These are phyloP conservation scores for Paraurostyla sp. DNA, from an alignment of 73 alveolate genomes.

Conservation along the genomic window DNA sequence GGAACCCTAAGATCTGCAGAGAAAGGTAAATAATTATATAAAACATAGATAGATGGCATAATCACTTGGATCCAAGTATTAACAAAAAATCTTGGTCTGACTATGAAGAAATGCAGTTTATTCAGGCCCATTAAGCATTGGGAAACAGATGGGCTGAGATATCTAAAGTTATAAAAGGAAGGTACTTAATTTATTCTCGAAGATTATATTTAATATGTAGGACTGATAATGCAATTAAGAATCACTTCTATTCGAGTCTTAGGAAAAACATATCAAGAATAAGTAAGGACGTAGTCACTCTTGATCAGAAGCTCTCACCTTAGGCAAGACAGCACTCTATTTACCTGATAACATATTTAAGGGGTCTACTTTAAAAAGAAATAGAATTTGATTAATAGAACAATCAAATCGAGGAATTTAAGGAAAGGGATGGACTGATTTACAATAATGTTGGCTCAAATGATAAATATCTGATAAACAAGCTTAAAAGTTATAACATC, in stretches of 20 bases:
- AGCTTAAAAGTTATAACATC: conserved; percentile 23
- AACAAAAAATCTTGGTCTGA: conserved; percentile 95
- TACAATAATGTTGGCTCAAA: conserved; percentile 32
- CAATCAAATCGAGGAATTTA: not conserved
- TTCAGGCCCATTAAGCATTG: conserved; percentile 90
- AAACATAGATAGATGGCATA: conserved; percentile 88
- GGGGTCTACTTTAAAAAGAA: conserved; percentile 19
- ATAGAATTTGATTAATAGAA: not conserved
- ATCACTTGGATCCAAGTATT: conserved; percentile 95
- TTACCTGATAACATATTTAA: conserved; percentile 26
- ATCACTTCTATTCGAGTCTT: conserved; percentile 73
- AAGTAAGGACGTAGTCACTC: conserved; percentile 49
- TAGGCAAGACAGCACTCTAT: conserved; percentile 29
- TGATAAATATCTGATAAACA: conserved; percentile 32
- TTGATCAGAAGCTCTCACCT: conserved; percentile 42
- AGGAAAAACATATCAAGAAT: conserved; percentile 72
- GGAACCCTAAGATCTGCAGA: conserved; percentile 97
- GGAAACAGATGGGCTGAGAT: conserved; percentile 97
- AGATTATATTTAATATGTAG: no score
- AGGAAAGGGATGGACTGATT: not conserved
- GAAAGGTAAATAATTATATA: conserved; percentile 71
- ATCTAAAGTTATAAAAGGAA: conserved; percentile 88
- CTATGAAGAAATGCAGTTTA: conserved; percentile 94
- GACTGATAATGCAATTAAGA: conserved; percentile 76
- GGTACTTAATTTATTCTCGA: conserved; percentile 59